phyloP scores from a whole-genome alignment of 2,329 filamentous ascomycete genomes.

The Trichophyton benhamiae region DNA sequence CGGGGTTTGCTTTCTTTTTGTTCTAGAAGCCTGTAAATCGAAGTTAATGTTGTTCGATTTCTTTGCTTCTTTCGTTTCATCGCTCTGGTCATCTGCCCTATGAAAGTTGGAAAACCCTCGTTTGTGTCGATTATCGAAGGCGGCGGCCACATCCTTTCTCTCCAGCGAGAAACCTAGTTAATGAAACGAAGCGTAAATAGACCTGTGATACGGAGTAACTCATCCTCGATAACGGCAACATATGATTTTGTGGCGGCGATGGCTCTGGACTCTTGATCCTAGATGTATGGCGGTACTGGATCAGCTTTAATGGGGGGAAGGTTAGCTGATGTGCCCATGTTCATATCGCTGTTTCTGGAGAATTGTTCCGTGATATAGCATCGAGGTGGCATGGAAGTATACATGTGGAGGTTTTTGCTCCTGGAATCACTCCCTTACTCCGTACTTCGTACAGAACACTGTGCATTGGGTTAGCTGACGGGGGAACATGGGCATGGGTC shows the following conservation, averaged over 20 bases:
- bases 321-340: not conserved
- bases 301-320: not conserved
- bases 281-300: not conserved
- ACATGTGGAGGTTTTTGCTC: no score
- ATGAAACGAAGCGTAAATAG: not conserved
- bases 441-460: no score
- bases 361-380: not conserved
- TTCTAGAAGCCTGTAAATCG: not conserved
- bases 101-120: not conserved
- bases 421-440: no score
- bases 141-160: not conserved
- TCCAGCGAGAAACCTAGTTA: not conserved
- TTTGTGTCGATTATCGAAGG: not conserved
- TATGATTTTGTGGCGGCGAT: not conserved
- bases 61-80: constrained; percentile 2
- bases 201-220: not conserved
- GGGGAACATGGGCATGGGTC: not conserved
- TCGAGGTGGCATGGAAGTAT: not conserved
- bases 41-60: not conserved
- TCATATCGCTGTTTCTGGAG: not conserved
- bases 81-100: not conserved
- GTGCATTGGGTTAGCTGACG: no score
- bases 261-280: not conserved
- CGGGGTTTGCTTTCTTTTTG: not conserved
- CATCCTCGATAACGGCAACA: not conserved